phyloP scores from a whole-genome alignment of 2,329 filamentous ascomycete species.

The Xylaria sp. region DNA sequence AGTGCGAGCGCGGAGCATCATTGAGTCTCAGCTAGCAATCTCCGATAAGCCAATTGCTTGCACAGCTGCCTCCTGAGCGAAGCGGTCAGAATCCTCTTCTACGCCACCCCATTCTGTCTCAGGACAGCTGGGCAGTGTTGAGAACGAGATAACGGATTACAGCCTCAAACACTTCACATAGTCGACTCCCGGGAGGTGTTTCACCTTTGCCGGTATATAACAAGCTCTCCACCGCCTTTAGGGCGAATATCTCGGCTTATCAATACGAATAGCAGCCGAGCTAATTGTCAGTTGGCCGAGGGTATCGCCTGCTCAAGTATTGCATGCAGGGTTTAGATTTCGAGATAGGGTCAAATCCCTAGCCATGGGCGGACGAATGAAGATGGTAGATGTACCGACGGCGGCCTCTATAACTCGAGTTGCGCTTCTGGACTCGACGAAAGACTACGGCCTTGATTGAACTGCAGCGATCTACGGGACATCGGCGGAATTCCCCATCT shows the following conservation, averaged over 20 bases:
- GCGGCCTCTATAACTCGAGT: background rate
- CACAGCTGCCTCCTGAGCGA: too few species aligned
- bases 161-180: background rate
- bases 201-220: background rate
- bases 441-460: background rate
- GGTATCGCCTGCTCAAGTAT: background rate
- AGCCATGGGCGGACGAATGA: background rate
- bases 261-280: background rate
- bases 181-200: background rate
- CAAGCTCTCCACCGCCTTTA: background rate
- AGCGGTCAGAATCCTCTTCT: too few species aligned
- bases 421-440: background rate
- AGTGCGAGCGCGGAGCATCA: background rate
- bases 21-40: background rate
- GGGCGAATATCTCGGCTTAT: background rate
- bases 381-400: background rate
- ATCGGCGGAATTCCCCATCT: background rate
- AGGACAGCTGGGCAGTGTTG: background rate
- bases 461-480: background rate
- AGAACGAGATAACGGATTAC: background rate
- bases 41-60: background rate
- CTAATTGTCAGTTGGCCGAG: too few species aligned
- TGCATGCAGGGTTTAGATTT: background rate
- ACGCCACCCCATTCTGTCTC: background rate
- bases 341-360: background rate